Conservation (phyloP, 306 rosid species). For the Clitoria ternatea region DNA sequence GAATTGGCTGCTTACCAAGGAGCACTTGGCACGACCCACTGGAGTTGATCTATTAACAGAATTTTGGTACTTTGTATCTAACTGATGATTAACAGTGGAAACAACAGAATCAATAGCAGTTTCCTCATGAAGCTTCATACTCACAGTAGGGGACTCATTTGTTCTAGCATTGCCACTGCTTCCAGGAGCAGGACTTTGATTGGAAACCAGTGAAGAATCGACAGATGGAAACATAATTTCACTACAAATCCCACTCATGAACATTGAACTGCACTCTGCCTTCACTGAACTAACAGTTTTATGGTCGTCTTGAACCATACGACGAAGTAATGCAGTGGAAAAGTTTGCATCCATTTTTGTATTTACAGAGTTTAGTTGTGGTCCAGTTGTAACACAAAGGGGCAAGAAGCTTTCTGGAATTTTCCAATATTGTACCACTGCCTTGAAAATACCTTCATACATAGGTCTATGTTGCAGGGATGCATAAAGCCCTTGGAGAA, state of each 20-base stretch:
- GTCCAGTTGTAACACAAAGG: conserved; percentile 32
- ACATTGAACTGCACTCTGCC: conserved; percentile 8
- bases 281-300: conserved; percentile 12
- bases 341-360: conserved; percentile 20
- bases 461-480: conserved; percentile 44
- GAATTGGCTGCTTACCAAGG: conserved; percentile 34
- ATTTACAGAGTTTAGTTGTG: conserved; percentile 23
- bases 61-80: conserved; percentile 27
- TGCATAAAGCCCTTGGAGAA: conserved; percentile 54
- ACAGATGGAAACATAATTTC: conserved; percentile 32
- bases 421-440: conserved; percentile 60
- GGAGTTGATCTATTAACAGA: conserved; percentile 39
- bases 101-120: conserved; percentile 24
- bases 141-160: conserved; percentile 19
- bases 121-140: conserved; percentile 31
- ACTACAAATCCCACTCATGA: conserved; percentile 18
- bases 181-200: conserved; percentile 15
- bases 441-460: conserved; percentile 49
- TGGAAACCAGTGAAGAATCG: conserved; percentile 18
- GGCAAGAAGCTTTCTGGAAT: conserved; percentile 49
- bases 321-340: conserved; percentile 21
- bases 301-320: conserved; percentile 27
- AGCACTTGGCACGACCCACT: conserved; percentile 20
- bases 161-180: conserved; percentile 13
- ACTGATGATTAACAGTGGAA: conserved; percentile 32